Evolutionary conservation across 768 basidiomycete species (phyloP).

Genomic region (Tulasnella sp.): DNA sequence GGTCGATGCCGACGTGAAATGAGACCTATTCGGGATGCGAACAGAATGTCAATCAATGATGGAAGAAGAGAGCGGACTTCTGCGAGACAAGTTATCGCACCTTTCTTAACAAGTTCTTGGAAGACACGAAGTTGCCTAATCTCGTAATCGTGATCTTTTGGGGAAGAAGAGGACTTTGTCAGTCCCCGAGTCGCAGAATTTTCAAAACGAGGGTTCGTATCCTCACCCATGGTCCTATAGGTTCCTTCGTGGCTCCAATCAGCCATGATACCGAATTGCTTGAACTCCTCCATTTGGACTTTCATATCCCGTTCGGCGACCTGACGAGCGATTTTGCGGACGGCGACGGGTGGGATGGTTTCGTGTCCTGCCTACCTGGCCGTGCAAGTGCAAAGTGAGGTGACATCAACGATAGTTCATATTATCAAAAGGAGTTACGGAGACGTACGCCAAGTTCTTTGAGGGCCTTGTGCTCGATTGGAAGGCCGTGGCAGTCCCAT

Average conservation of each 20-base stretch:
- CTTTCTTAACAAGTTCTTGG: conserved; percentile 78
- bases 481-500: conserved; percentile 97
- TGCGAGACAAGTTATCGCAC: conserved; percentile 34
- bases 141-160: conserved; percentile 74
- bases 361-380: conserved; percentile 46
- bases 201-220: background rate
- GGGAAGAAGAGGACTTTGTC: background rate
- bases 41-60: background rate
- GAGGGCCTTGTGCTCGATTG: conserved; percentile 92
- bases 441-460: conserved; percentile 46
- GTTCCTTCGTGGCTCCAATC: conserved; percentile 62
- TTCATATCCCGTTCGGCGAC: conserved; percentile 69
- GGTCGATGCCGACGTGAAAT: conserved; percentile 84
- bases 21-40: conserved; percentile 42
- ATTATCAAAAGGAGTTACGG: background rate
- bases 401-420: background rate
- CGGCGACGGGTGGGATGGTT: conserved; percentile 46
- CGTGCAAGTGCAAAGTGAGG: background rate
- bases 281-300: conserved; percentile 71
- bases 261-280: conserved; percentile 81
- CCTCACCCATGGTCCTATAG: conserved; percentile 77
- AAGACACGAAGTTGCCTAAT: conserved; percentile 82
- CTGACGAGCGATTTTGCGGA: conserved; percentile 61
- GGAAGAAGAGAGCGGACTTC: too few relatives aligned
- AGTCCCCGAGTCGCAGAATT: background rate